Conservation (phyloP, 805 yeast species). For the Ogataea kodamae region DNA sequence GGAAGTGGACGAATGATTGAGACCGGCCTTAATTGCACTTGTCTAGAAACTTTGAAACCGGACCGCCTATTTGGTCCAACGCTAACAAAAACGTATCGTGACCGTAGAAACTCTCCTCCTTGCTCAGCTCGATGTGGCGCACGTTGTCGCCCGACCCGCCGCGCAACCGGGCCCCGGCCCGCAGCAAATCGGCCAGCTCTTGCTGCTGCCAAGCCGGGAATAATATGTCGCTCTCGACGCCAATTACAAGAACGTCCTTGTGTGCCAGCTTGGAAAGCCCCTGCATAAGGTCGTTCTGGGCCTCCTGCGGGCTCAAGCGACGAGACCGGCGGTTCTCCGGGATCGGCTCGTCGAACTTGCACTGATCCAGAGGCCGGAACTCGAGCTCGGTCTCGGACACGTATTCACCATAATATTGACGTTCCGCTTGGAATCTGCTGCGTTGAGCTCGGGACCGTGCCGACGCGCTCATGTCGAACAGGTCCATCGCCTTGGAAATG, state of each 20-base stretch:
- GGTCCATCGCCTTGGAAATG: constrained; percentile 90
- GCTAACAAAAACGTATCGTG: constrained; percentile 88
- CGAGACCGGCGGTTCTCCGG: constrained; percentile 47
- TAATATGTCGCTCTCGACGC: constrained; percentile 88
- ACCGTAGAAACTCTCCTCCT: constrained; percentile 77
- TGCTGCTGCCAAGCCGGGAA: constrained; percentile 95
- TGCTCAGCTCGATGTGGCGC: constrained; percentile 69
- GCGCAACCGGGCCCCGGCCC: constrained; percentile 30
- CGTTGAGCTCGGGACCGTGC: constrained; percentile 43
- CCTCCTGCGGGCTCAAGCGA: constrained; percentile 50
- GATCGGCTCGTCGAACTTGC: constrained; percentile 47
- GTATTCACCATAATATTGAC: constrained; percentile 27
- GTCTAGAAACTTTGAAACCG: constrained; percentile 61
- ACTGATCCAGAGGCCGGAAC: constrained; percentile 30
- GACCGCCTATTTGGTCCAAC: constrained; percentile 74
- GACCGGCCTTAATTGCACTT: constrained; percentile 9
- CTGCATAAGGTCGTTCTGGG: constrained; percentile 53
- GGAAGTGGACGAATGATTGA: constrained; percentile 41
- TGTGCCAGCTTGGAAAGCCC: constrained; percentile 65
- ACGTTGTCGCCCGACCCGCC: constrained; percentile 41
- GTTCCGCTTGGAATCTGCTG: constrained; percentile 39
- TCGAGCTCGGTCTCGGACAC: constrained; percentile 26
- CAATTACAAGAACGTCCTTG: constrained; percentile 71
- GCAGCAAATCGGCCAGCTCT: constrained; percentile 66
- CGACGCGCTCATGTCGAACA: constrained; percentile 69